These are phyloP conservation scores for Mucor racemosus DNA, from an alignment of 371 early-diverging fungal genomes.

Conservation along the genomic window DNA sequence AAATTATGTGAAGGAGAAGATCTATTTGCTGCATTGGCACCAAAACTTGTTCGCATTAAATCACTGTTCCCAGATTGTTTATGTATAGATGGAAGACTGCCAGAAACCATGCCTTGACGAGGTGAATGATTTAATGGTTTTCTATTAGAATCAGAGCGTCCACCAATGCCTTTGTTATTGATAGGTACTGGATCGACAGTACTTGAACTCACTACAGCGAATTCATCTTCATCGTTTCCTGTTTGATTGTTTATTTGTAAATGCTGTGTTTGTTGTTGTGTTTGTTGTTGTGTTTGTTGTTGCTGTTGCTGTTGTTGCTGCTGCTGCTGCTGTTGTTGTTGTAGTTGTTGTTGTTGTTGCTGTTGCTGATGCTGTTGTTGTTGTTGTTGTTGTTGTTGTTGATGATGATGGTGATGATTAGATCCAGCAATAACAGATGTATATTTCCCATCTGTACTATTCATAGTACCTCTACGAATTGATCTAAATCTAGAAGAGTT, in stretches of 20 bases:
- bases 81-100: slow-evolving; percentile 49
- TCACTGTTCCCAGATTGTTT: slow-evolving; percentile 57
- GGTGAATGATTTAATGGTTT: slow-evolving; percentile 43
- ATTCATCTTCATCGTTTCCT: slow-evolving; percentile 57
- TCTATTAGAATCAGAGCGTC: slow-evolving; percentile 25
- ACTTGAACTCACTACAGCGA: slow-evolving; percentile 58
- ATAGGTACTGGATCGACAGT: slow-evolving; percentile 69
- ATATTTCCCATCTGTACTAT: slow-evolving; percentile 37
- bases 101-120: slow-evolving; percentile 38
- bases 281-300: slow-evolving; percentile 5
- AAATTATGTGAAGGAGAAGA: slow-evolving; percentile 47
- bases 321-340: neutral
- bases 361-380: slow-evolving; percentile 13
- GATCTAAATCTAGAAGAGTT: slow-evolving; percentile 24
- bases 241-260: slow-evolving; percentile 4
- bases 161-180: slow-evolving; percentile 39
- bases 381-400: neutral
- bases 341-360: neutral
- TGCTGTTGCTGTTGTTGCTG: neutral
- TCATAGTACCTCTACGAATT: slow-evolving; percentile 41
- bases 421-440: slow-evolving; percentile 6
- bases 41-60: slow-evolving; percentile 44
- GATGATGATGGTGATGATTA: neutral
- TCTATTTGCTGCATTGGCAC: slow-evolving; percentile 31
- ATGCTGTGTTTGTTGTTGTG: neutral